Base-by-base conservation (phyloP, 208 protist species). In the Leishmania lainsoni region DNA sequence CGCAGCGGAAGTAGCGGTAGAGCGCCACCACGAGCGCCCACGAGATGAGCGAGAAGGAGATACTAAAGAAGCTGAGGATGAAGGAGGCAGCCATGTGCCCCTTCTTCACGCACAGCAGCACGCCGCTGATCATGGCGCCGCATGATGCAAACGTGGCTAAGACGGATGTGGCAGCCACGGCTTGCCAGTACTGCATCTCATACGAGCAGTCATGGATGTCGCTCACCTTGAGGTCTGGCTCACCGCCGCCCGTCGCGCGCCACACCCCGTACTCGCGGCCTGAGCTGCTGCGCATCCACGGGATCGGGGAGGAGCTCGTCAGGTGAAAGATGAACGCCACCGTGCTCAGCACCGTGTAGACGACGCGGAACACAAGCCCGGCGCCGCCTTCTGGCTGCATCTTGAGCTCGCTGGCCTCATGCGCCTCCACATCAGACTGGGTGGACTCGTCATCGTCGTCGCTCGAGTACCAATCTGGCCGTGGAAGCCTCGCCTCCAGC, bases 181-280 rank as follows among this genome's bases (percentile, higher is more conserved):
- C 86, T 32, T 89, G 84, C 82, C 83, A 92, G 77, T 84, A 86
- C 84, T 92, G 89, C 89, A 84, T 83, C 78, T 92, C 86, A 42
- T 92, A 76, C 29, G 78, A 83, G 84, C 89, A 92, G 75, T 88
- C 86, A 72, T 81, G 59, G 39, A 91, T 89, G 71, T 81, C 51
- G 42, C 68, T 84, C 45, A 89, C 84, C 56, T 70, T 73, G 61
- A 81, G 68, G 35, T 73, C 81, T 8, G 89, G 78, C 68, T 79
- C 63, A n/a, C 81, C 86, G 56, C 84, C 89, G 16, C 84, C 84
- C 32, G 70, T 90, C 35, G 83, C 86, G 42, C 86, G 76, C 86
- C 89, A 92, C 71, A 92, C 71, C 71, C 82, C 84, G 75, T 87
- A 90, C 66, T 61, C 42, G 32, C 84, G 86, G 54, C 83, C 89